A percentile compares a stretch with the other conserved stretches of the same genome.
Conservation (phyloP, 352 stramenopile genomes). For the Phytophthora boehmeriae region DNA sequence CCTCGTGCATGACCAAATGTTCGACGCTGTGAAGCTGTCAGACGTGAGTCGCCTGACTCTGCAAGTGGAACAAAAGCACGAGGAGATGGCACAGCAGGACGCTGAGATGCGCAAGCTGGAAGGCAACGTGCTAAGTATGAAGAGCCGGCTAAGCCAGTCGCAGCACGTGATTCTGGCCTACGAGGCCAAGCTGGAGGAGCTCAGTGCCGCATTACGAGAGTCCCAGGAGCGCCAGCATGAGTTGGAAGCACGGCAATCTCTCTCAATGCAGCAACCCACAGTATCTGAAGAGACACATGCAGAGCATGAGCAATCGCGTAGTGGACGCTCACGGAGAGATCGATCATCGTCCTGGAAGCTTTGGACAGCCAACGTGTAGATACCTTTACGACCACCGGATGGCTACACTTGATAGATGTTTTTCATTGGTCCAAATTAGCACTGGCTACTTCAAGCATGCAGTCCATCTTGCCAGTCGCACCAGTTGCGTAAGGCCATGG, state of each 20-base stretch:
- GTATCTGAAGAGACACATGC: conserved; percentile 9
- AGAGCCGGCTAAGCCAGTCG: conserved; percentile 63
- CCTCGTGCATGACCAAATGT: conserved; percentile 82
- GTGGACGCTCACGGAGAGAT: conserved; percentile 21
- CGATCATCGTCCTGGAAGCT: conserved; percentile 43
- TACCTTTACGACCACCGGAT: not conserved
- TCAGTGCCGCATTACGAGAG: conserved; percentile 60
- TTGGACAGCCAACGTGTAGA: conserved; percentile 41
- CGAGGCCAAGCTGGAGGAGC: conserved; percentile 78
- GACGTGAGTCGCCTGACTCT: conserved; percentile 73
- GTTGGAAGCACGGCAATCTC: conserved; percentile 28
- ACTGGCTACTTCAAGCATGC: conserved; percentile 4
- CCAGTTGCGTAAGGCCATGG: not conserved
- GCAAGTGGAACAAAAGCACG: conserved; percentile 73
- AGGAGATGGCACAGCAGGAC: conserved; percentile 68
- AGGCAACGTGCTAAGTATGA: conserved; percentile 68
- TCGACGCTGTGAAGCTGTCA: conserved; percentile 77
- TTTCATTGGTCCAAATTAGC: too few relatives aligned
- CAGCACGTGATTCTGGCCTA: conserved; percentile 73
- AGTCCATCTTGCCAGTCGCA: conserved; percentile 25
- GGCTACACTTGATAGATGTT: conserved; percentile 13
- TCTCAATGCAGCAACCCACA: conserved; percentile 13
- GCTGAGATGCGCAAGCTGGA: conserved; percentile 73
- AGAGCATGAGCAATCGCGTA: conserved; percentile 15
- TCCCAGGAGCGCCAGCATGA: conserved; percentile 44